These are phyloP conservation scores for Thoreauomyces humboldtii DNA, from an alignment of 192 early-diverging fungal species.

Conservation along the genomic window DNA sequence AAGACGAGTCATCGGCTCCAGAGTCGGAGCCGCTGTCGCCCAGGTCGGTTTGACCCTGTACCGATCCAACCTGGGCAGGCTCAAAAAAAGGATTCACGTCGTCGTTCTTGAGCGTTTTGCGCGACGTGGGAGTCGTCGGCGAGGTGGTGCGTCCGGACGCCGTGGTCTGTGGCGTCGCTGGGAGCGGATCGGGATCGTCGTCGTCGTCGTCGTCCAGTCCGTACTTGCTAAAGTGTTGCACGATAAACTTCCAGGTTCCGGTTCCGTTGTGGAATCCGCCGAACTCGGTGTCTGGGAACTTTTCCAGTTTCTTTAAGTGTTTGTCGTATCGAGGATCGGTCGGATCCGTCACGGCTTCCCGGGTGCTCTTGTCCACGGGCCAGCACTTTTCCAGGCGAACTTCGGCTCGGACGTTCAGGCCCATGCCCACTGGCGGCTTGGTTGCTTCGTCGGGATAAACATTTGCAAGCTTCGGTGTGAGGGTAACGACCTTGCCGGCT, in stretches of 20 bases:
- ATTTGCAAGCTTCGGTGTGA: slow-evolving; percentile 63
- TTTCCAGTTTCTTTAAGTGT: slow-evolving; percentile 68
- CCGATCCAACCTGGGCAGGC: slow-evolving; percentile 19
- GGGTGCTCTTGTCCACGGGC: slow-evolving; percentile 76
- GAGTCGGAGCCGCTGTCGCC: not conserved
- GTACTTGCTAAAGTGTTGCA: slow-evolving; percentile 81
- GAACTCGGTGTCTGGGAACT: slow-evolving; percentile 75
- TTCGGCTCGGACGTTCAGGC: slow-evolving; percentile 82
- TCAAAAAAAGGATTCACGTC: slow-evolving; percentile 20
- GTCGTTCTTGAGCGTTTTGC: slow-evolving; percentile 8
- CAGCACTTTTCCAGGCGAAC: slow-evolving; percentile 80
- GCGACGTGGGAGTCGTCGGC: not conserved
- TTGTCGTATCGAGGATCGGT: slow-evolving; percentile 66
- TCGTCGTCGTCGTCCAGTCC: slow-evolving; percentile 71
- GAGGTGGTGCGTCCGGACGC: not conserved
- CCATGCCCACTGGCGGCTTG: slow-evolving; percentile 80
- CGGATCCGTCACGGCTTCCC: slow-evolving; percentile 61
- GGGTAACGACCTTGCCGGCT: slow-evolving; percentile 74
- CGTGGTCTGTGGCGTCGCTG: slow-evolving; percentile 24
- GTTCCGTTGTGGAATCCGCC: slow-evolving; percentile 66
- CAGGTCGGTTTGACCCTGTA: slow-evolving; percentile 14
- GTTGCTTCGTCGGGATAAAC: slow-evolving; percentile 81
- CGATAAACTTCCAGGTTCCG: slow-evolving; percentile 89
- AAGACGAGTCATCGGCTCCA: no score
- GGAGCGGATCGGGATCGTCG: slow-evolving; percentile 52